Conservation (phyloP, 176 grass and related monocot species). For the Phragmites australis region DNA sequence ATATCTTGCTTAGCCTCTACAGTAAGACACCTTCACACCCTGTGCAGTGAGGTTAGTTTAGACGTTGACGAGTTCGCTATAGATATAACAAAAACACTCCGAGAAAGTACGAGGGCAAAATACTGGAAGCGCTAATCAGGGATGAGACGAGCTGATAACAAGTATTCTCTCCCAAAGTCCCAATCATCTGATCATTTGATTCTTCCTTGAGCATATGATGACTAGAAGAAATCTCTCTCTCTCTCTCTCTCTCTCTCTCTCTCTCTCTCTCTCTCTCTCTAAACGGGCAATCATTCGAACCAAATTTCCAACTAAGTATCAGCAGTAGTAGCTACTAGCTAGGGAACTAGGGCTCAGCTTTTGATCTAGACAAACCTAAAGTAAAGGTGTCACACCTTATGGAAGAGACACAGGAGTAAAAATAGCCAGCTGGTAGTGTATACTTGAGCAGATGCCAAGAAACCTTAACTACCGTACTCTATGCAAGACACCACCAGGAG, state of each 20-base stretch:
- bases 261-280: background rate
- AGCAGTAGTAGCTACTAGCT: slow-evolving; percentile 32
- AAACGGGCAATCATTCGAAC: slow-evolving; percentile 39
- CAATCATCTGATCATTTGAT: slow-evolving; percentile 39
- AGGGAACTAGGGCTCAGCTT: slow-evolving; percentile 71
- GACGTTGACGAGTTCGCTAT: background rate
- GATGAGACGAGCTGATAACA: no score
- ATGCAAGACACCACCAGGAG: slow-evolving; percentile 13
- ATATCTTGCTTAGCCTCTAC: background rate
- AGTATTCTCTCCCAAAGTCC: background rate
- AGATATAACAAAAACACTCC: no score
- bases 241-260: background rate
- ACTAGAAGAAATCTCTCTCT: slow-evolving; percentile 27
- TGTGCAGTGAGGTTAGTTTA: background rate
- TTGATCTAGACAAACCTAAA: slow-evolving; percentile 63
- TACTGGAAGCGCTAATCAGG: no score
- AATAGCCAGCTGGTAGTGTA: background rate
- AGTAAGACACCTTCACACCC: background rate
- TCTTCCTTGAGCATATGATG: slow-evolving; percentile 44
- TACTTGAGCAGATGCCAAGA: slow-evolving; percentile 31
- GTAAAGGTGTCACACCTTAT: slow-evolving; percentile 48
- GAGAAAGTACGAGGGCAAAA: no score
- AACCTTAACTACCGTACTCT: slow-evolving; percentile 13
- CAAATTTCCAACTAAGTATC: slow-evolving; percentile 27
- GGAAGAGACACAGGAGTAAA: slow-evolving; percentile 36